phyloP scores from a whole-genome alignment of 129 eudicot genomes.

The Solidago caesia region DNA sequence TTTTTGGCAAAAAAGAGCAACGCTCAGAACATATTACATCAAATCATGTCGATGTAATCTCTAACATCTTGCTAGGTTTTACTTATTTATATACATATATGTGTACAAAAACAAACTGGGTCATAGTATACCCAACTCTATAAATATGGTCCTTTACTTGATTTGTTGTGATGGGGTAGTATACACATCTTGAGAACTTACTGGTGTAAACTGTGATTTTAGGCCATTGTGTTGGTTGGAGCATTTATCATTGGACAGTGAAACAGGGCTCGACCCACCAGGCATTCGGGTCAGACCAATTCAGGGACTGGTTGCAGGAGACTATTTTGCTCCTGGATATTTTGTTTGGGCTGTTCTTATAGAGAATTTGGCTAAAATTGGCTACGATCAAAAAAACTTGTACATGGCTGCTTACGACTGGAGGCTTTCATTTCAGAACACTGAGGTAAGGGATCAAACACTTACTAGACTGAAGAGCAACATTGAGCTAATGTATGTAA shows the following conservation, averaged over 20 bases:
- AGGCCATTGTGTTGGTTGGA: conserved; percentile 99
- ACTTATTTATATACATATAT: no score
- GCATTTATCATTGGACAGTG: conserved; percentile 81
- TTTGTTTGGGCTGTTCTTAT: conserved; percentile 91
- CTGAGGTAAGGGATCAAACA: conserved; percentile 91
- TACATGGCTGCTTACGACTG: conserved; percentile 93
- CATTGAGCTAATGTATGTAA: conserved; percentile 77
- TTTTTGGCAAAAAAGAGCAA: no score
- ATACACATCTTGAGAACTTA: neutral
- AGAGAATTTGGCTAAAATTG: conserved; percentile 78
- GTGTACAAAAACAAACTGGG: no score
- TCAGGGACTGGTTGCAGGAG: conserved; percentile 90
- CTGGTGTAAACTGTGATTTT: conserved; percentile 20
- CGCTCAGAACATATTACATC: no score
- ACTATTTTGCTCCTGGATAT: conserved; percentile 92
- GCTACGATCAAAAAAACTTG: conserved; percentile 84
- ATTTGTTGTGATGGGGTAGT: neutral
- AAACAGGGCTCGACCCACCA: conserved; percentile 97
- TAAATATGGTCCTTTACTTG: neutral
- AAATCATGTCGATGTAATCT: no score
- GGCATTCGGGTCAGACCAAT: conserved; percentile 92
- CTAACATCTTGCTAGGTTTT: no score
- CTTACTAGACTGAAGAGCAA: conserved; percentile 84
- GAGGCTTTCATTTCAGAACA: conserved; percentile 92
- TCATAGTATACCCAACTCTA: no score